phyloP scores from a whole-genome alignment of 1,284 basidiomycete species.

The Puccinia novopanici region DNA sequence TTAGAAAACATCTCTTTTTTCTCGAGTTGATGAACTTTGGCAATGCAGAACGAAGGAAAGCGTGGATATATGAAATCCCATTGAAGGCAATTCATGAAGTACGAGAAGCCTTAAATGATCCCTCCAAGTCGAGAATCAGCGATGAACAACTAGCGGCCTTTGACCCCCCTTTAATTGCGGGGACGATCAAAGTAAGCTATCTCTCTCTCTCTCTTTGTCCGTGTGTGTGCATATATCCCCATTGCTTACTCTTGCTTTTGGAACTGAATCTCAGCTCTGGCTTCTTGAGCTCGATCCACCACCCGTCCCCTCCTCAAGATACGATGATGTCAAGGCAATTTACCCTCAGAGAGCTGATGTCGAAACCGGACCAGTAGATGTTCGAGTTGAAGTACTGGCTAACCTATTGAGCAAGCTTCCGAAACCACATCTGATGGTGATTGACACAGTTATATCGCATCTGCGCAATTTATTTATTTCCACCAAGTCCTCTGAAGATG shows the following conservation, averaged over 20 bases:
- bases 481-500: constrained; percentile 31
- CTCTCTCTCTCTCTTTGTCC: not conserved
- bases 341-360: constrained; percentile 40
- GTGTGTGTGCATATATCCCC: not conserved
- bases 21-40: not conserved
- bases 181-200: constrained; percentile 32
- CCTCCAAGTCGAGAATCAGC: not conserved
- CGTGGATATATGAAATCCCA: constrained; percentile 47
- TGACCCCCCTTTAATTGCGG: constrained; percentile 38
- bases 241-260: not conserved
- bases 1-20: not conserved
- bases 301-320: constrained; percentile 35
- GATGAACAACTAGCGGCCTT: constrained; percentile 10
- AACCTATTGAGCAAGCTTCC: constrained; percentile 35
- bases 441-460: constrained; percentile 37
- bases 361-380: constrained; percentile 26
- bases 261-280: constrained; percentile 22
- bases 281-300: constrained; percentile 45
- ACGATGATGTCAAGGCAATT: constrained; percentile 48
- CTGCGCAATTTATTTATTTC: constrained; percentile 6
- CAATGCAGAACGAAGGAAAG: constrained; percentile 33
- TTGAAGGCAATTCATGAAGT: constrained; percentile 38
- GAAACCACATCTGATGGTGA: constrained; percentile 44
- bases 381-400: constrained; percentile 38
- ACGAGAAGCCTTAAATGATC: constrained; percentile 36